Percentiles rank a stretch among this genome's conserved stretches.
Conservation (phyloP, 345 rosid genomes). For the Salix purpurea region DNA sequence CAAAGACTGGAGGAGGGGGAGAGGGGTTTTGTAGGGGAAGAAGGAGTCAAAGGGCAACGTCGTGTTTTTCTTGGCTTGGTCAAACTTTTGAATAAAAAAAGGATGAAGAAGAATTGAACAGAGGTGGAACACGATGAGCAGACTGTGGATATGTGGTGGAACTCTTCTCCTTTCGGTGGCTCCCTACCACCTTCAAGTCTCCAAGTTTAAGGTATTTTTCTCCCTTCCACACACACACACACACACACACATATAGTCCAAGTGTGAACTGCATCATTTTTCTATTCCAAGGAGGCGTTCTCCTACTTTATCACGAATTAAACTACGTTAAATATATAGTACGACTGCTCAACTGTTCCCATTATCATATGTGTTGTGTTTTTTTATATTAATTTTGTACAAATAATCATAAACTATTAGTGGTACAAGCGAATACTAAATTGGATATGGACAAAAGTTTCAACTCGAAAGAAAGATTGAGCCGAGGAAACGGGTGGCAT, state of each 20-base stretch:
- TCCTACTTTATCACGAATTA: too few relatives aligned
- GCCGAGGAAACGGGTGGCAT: background rate
- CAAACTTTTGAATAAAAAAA: slow-evolving; percentile 2
- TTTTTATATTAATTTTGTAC: background rate
- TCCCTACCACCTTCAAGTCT: background rate
- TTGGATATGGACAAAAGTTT: background rate
- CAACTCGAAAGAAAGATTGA: background rate
- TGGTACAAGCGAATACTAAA: too few relatives aligned
- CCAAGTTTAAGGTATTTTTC: background rate
- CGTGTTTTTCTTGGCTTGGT: slow-evolving; percentile 23
- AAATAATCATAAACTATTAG: too few relatives aligned
- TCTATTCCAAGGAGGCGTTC: too few relatives aligned
- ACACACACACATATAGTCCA: too few relatives aligned
- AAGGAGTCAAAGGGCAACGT: slow-evolving; percentile 19
- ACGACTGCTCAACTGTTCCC: too few relatives aligned
- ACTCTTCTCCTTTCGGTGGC: background rate
- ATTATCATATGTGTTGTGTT: too few relatives aligned
- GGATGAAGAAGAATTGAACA: background rate
- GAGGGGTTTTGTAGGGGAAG: slow-evolving; percentile 15
- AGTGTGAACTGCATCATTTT: too few relatives aligned
- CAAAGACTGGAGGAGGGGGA: background rate
- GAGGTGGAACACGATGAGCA: background rate
- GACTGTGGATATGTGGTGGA: background rate
- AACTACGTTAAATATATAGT: too few relatives aligned
- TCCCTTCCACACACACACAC: background rate